Conservation (phyloP, 1,284 basidiomycete species). For the Bondarzewia mesenterica region DNA sequence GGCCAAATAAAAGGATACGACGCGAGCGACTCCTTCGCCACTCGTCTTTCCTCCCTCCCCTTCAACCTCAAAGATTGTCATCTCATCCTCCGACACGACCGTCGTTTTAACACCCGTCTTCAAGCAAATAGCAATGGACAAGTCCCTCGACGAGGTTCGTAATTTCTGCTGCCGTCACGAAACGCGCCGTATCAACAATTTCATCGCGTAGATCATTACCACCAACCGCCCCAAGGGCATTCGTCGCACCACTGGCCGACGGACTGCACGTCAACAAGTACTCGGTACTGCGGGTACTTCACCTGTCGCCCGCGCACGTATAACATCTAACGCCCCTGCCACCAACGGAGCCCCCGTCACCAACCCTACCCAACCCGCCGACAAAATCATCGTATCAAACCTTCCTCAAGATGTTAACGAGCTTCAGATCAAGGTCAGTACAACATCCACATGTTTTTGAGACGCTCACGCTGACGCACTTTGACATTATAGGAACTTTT, state of each 20-base stretch:
- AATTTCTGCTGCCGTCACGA: constrained; percentile 13
- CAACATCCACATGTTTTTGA: not conserved
- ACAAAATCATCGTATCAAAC: constrained; percentile 97
- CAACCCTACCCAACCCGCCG: constrained; percentile 31
- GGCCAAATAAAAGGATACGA: constrained; percentile 6
- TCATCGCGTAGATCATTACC: constrained; percentile 58
- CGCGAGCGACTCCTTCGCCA: not conserved
- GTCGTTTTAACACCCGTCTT: not conserved
- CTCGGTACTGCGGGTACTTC: constrained; percentile 40
- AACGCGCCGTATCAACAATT: not conserved
- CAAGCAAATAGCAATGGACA: constrained; percentile 54
- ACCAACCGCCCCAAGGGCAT: constrained; percentile 40
- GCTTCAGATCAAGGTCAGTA: constrained; percentile 79
- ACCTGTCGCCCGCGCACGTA: constrained; percentile 44
- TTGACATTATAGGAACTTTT: constrained; percentile 75
- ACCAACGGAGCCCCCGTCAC: constrained; percentile 17
- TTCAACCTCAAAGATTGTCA: too few relatives aligned
- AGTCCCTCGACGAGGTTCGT: constrained; percentile 83
- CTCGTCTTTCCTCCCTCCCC: constrained; percentile 3
- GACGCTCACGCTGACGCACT: not conserved
- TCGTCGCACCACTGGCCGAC: constrained; percentile 41
- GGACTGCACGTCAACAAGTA: constrained; percentile 42
- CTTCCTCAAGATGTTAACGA: constrained; percentile 95
- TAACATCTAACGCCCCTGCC: constrained; percentile 22
- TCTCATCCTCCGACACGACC: too few relatives aligned